A percentile compares a stretch with the other conserved stretches of the same genome.
phyloP scores from a whole-genome alignment of 495 filamentous ascomycete genomes.

The Penicillium manginii region DNA sequence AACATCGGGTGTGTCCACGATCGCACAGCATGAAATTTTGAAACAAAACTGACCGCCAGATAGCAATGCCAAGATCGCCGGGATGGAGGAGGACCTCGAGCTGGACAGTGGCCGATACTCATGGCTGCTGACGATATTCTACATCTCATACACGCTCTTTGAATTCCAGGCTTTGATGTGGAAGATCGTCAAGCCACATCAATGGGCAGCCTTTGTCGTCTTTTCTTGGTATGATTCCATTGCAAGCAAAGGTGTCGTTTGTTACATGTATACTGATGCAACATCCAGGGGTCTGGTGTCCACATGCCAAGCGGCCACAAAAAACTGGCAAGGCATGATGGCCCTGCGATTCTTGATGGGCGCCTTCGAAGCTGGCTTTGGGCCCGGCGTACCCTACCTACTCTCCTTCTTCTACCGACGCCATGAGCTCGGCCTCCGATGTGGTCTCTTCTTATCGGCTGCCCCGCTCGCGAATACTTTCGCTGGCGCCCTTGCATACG shows the following conservation, averaged over 20 bases:
- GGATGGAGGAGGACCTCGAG: constrained; percentile 47
- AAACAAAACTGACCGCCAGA: constrained; percentile 11
- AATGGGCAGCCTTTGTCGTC: constrained; percentile 52
- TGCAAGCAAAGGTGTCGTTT: not conserved
- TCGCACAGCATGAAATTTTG: not conserved
- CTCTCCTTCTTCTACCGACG: constrained; percentile 85
- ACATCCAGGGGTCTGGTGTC: constrained; percentile 56
- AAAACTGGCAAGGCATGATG: constrained; percentile 68
- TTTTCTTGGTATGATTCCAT: constrained; percentile 47
- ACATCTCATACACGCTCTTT: constrained; percentile 65
- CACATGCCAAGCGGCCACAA: constrained; percentile 62
- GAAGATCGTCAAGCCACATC: constrained; percentile 65
- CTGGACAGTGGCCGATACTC: constrained; percentile 57
- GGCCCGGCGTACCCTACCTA: constrained; percentile 70
- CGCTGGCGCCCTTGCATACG: constrained; percentile 81
- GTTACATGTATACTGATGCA: constrained; percentile 10
- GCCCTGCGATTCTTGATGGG: constrained; percentile 69
- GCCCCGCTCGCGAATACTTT: constrained; percentile 84
- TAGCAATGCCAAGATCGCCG: constrained; percentile 69
- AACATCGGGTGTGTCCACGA: constrained; percentile 59
- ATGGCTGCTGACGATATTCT: constrained; percentile 83
- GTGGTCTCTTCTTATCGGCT: constrained; percentile 75
- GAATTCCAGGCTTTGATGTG: constrained; percentile 74
- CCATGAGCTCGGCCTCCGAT: constrained; percentile 74
- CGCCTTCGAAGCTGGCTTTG: constrained; percentile 67